Base-by-base conservation (phyloP, 495 filamentous ascomycete genomes). In the Penicillium simplicissimum region DNA sequence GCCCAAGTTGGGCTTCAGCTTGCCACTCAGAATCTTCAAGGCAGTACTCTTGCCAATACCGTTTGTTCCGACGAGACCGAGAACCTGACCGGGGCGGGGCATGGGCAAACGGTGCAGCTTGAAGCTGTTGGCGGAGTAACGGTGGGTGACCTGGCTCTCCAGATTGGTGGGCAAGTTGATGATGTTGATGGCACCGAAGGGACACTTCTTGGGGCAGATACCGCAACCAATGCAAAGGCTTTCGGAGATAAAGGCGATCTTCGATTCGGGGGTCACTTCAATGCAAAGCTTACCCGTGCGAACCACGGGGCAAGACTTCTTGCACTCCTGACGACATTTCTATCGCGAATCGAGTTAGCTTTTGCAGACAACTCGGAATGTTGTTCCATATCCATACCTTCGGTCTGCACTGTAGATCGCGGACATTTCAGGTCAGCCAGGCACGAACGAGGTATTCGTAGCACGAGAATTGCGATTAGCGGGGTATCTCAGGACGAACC, bases 1-100 rank as follows among this genome's bases (percentile, higher is more conserved):
- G 55, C 95, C 95, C 70, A 98, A 76, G 71, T 98, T 98, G 52
- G 95, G 95, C 87, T 98, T 98, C 64, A 98, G 82, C 77, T 98
- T 98, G 61, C 95, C 95, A 70, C 92, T 95, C 64, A 98, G 86
- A 71, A 98, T 97, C 81, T 98, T 98, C 74, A 98, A 81, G 1
- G 95, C 95, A 0, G 95, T 98, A 79, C 93, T 97, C 84, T 98
- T 98, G 76, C 95, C 95, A 71, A 98, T 98, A 90, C 95, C 95
- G 86, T 98, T 98, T 55, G 94, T 97, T 70, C 95, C 95, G 19
- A 98, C 95, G 47, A 98, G 85, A 76, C 95, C 95, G 23, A 98
- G 81, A n/a, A 98, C 96, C 68, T 97, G 92, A 31, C 96, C 96
- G 34, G 95, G 95, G 43, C 95, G 87, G 47, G 95, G 95, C 80